These are phyloP conservation scores for Lasiodiplodia sp. DNA, from an alignment of 2,329 filamentous ascomycete genomes.

Conservation along the genomic window DNA sequence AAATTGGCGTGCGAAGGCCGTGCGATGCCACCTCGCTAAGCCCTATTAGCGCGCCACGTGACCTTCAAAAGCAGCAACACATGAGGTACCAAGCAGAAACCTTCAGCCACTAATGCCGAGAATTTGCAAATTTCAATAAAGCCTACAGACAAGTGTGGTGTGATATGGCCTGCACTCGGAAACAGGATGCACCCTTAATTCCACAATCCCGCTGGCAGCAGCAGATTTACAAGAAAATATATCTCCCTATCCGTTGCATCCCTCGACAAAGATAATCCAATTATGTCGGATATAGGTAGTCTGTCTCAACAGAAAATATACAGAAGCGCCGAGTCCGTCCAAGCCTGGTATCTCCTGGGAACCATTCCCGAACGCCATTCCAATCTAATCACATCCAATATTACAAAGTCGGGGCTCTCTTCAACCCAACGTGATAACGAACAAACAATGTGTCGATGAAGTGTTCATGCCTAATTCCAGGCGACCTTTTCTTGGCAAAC, in stretches of 20 bases:
- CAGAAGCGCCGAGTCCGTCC: constrained; percentile 1
- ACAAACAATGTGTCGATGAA: constrained; percentile 86
- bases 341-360: constrained; percentile 16
- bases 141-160: neutral
- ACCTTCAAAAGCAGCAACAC: constrained; percentile 6
- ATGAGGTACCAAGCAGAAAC: neutral
- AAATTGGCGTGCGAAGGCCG: constrained; percentile 26
- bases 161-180: neutral
- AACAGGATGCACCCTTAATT: neutral
- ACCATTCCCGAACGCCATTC: constrained; percentile 7
- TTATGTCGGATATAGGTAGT: neutral
- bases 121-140: neutral
- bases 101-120: neutral
- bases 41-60: constrained; percentile 24
- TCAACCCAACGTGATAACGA: constrained; percentile 62
- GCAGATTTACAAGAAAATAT: neutral
- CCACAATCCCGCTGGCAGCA: neutral
- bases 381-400: constrained; percentile 7
- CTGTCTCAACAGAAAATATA: constrained; percentile 4
- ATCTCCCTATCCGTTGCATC: neutral
- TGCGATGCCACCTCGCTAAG: constrained; percentile 29
- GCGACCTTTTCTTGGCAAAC: constrained; percentile 75
- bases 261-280: neutral
- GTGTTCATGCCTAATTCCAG: constrained; percentile 88
- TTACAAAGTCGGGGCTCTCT: constrained; percentile 34